Conservation (phyloP, 108 stramenopile genomes). For the Chaetoceros muelleri region DNA sequence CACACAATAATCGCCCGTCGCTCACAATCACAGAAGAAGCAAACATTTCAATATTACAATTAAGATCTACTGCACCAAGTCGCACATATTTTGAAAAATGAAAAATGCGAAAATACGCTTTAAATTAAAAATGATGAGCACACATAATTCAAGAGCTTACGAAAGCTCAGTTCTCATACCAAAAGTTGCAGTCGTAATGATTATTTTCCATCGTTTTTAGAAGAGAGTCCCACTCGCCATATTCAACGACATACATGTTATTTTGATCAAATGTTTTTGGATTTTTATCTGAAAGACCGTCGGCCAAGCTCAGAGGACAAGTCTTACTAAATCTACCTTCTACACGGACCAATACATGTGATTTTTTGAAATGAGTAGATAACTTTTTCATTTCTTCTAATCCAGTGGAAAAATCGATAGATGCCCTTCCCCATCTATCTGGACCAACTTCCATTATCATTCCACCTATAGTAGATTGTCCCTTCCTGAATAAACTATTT, state of each 20-base stretch:
- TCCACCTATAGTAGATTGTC: conserved; percentile 3
- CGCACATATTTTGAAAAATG: too few relatives aligned
- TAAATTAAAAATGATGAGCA: too few relatives aligned
- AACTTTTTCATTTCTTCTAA: conserved; percentile 8
- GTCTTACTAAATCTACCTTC: conserved; percentile 3
- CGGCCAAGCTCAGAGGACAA: conserved; percentile 4
- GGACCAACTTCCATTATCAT: conserved; percentile 17
- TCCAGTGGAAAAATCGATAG: conserved; percentile 2
- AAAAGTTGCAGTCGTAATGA: conserved; percentile 13
- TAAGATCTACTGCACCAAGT: too few relatives aligned
- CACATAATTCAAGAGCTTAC: too few relatives aligned
- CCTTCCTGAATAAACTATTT: conserved; percentile 7
- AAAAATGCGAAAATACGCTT: too few relatives aligned
- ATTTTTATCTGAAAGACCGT: conserved; percentile 2
- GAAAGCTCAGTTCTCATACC: conserved; percentile 7
- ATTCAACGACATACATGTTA: conserved; percentile 1
- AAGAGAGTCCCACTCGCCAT: conserved; percentile 7
- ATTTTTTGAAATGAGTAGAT: conserved; percentile 6
- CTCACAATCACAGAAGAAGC: too few relatives aligned
- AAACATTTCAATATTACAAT: too few relatives aligned
- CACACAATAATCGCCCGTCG: too few relatives aligned
- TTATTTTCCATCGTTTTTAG: conserved; percentile 7
- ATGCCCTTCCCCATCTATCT: conserved; percentile 10
- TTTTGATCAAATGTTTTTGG: neutral
- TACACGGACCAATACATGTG: neutral